Evolutionary conservation across 2,329 filamentous ascomycete genomes (phyloP), one percentile per base, ranked within the genome.

Genomic region (Zelopaecilomyces penicillatus): DNA sequence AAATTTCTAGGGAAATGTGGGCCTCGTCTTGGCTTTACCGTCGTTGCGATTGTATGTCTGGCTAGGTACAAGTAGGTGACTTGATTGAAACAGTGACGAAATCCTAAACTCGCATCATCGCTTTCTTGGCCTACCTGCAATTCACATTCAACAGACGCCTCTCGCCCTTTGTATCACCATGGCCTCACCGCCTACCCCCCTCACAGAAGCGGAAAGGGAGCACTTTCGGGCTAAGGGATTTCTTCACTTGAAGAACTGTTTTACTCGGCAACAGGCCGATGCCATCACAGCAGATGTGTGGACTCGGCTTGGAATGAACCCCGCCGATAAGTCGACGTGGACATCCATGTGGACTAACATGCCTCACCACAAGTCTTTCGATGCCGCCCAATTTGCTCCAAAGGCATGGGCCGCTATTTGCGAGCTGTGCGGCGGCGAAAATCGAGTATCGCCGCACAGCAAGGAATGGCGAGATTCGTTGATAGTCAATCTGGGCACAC

Each of bases 401-500:
- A 75, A 74, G 48, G 82, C 80, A 3, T 86, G 81, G 81, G 64
- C 69, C 0, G 80, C 79, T 12, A 83, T 85, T 49, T 79, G 76
- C 59, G 75, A 82, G 59, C 70, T 86, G 7, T 74, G 82, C 46
- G 82, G 81, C 43, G 82, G 81, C 45, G 75, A 80, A 50, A 74
- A 75, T 31, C 69, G 71, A 6, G 62, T 83, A 31, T 58, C 62
- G 2, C 63, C 67, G 5, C 57, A 64, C 26, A 74, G 69, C 28
- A 69, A 70, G n/a, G 57, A 64, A n/a, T 85, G 82, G 82, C 71
- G 71, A 51, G 82, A 86, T 63, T 73, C 73, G 4, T 73, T 85
- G 45, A 86, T 86, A 54, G 80, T 86, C 35, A 86, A 85, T 60
- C 70, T 86, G 6, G 83, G 83, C 9, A 77, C 70, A 2, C 57